A percentile compares a stretch with the other conserved stretches of the same genome.
Conservation (phyloP, 2,329 filamentous ascomycete genomes). For the Trichoderma sp. region DNA sequence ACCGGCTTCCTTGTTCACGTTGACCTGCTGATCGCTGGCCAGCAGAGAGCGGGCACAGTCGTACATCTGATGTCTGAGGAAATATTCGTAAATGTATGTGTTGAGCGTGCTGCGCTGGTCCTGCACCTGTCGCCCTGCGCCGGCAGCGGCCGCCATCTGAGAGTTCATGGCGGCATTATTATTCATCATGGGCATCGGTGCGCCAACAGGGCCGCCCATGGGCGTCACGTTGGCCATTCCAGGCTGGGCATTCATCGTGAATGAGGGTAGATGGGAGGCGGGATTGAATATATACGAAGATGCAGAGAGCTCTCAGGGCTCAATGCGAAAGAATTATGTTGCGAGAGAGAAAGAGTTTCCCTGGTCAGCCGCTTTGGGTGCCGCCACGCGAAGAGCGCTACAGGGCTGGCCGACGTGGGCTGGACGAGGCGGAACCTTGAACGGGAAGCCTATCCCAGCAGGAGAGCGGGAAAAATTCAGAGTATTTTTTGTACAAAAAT, state of each 20-base stretch:
- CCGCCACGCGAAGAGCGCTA: constrained; percentile 42
- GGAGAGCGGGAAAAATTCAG: not conserved
- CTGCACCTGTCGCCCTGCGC: constrained; percentile 45
- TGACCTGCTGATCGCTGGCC: constrained; percentile 67
- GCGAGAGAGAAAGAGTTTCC: constrained; percentile 20
- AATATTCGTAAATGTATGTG: constrained; percentile 91
- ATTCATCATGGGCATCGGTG: constrained; percentile 69
- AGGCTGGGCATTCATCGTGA: constrained; percentile 66
- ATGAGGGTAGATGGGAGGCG: constrained; percentile 59
- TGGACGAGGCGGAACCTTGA: constrained; percentile 36
- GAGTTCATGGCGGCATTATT: constrained; percentile 52
- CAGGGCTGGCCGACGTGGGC: constrained; percentile 42
- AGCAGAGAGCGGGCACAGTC: constrained; percentile 79
- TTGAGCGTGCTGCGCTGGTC: constrained; percentile 66
- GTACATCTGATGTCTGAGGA: constrained; percentile 81
- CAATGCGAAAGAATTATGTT: constrained; percentile 24
- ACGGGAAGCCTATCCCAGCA: constrained; percentile 4
- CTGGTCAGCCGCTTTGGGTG: constrained; percentile 41
- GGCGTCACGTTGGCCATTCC: constrained; percentile 71
- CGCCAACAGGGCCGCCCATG: constrained; percentile 68
- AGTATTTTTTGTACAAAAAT: not conserved
- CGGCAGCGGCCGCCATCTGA: constrained; percentile 39
- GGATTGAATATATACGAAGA: not conserved
- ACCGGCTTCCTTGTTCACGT: constrained; percentile 70
- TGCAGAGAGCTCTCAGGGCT: not conserved